Base-by-base conservation (phyloP, 805 yeast species). In the Cyberlindnera samutprakarnensis region DNA sequence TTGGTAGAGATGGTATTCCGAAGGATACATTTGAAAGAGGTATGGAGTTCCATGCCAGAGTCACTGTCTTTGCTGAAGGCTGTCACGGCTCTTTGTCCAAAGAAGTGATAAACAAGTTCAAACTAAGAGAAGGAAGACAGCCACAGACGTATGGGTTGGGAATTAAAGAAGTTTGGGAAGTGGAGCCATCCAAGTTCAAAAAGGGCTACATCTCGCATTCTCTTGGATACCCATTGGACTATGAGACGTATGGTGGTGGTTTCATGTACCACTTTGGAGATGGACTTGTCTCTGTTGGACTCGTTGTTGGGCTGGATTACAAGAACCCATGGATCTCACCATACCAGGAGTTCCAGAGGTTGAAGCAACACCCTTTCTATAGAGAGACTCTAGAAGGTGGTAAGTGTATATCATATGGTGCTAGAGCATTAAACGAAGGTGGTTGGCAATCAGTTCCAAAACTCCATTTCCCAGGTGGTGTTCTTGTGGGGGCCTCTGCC, bases 181-280 rank as follows among this genome's bases (percentile, higher is more conserved):
- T 92, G 11, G 67, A 71, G 16, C 86, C 90, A 8, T 83, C 75
- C 30, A 82, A 83, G 41, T 90, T 84, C 62, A 69, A 75, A 36
- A 69, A 70, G 43, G 98, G 98, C 2, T 74, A 63, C 39, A 88
- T 85, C 14, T 75, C 82, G 1, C 99, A 92, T 55, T 68, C 94
- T 1, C 61, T 92, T 69, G 99, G 98, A 2, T 87, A 68, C 54
- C 99, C 99, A 10, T 61, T 92, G 39, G 51, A 72, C 11, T 57
- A 68, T 30, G 76, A 71, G 33, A 78, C 80, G 3, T 92, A 92
- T 52, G 98, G 98, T 26, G 98, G 98, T 44, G 97, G 96, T 0
- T 92, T 92, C 64, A 81, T 82, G 72, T 92, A 92, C 57, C 98
- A 92, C 57, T 92, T 92, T 56, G 96, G 96, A 32, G 95, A 87